phyloP scores from a whole-genome alignment of 1,139 yeast species.

The Nadsonia starkeyi-henricii region DNA sequence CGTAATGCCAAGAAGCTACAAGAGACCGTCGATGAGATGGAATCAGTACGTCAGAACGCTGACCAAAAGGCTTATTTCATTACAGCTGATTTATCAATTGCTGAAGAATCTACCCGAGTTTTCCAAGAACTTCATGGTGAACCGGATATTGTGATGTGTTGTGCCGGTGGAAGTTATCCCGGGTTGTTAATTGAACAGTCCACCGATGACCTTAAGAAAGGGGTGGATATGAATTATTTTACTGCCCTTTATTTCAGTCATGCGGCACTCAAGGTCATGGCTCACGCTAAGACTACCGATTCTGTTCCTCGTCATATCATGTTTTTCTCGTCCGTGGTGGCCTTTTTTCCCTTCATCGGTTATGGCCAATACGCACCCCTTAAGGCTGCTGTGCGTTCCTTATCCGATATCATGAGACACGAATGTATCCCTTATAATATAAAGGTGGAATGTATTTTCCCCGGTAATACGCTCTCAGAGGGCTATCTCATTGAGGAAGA shows the following conservation, averaged over 20 bases:
- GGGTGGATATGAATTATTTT: conserved; percentile 55
- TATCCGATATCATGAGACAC: conserved; percentile 67
- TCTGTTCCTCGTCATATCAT: conserved; percentile 41
- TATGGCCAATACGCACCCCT: conserved; percentile 82
- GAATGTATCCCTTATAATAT: conserved; percentile 60
- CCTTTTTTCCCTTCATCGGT: conserved; percentile 81
- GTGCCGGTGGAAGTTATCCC: conserved; percentile 82
- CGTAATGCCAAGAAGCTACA: conserved; percentile 48
- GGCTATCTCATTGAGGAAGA: conserved; percentile 71
- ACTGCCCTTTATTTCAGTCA: conserved; percentile 66
- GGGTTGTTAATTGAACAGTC: conserved; percentile 62
- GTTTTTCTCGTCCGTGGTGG: conserved; percentile 67
- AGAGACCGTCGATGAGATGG: conserved; percentile 35
- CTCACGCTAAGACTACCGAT: conserved; percentile 8
- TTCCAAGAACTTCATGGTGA: conserved; percentile 22
- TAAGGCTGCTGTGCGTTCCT: conserved; percentile 66
- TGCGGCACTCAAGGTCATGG: conserved; percentile 35
- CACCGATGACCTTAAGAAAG: conserved; percentile 40
- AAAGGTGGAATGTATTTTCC: conserved; percentile 43
- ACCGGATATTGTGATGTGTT: conserved; percentile 67
- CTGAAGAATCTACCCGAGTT: conserved; percentile 35
- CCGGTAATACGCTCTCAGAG: conserved; percentile 84
- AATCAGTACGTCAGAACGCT: conserved; percentile 11
- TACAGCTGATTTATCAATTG: conserved; percentile 53
- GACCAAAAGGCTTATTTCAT: conserved; percentile 32